phyloP scores from a whole-genome alignment of 2,329 filamentous ascomycete genomes.

The Scorias spongiosa region DNA sequence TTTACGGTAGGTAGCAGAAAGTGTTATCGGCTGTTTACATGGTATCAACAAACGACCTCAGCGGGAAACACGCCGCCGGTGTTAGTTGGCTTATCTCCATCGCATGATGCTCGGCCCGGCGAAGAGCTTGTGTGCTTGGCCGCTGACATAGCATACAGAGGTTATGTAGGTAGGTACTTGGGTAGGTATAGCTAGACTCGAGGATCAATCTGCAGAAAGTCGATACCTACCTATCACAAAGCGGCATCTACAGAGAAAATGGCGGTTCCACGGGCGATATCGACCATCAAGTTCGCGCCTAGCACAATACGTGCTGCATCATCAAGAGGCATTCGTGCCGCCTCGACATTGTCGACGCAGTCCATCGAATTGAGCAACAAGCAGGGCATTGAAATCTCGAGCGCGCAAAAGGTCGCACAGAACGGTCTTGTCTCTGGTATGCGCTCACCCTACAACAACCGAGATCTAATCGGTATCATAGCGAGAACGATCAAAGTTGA shows the following conservation, averaged over 20 bases:
- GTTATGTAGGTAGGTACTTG: too few relatives aligned
- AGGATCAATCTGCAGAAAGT: too few relatives aligned
- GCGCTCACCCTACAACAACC: constrained; percentile 6
- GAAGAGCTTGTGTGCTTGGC: too few relatives aligned
- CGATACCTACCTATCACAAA: too few relatives aligned
- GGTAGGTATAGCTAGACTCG: too few relatives aligned
- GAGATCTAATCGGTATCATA: neutral
- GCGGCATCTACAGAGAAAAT: neutral
- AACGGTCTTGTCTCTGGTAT: constrained; percentile 66
- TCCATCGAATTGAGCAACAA: constrained; percentile 15
- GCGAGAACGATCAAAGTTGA: constrained; percentile 4
- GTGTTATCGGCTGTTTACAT: too few relatives aligned
- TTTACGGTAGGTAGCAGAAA: too few relatives aligned
- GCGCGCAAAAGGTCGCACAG: constrained; percentile 63
- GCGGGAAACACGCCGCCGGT: too few relatives aligned
- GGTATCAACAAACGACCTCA: too few relatives aligned
- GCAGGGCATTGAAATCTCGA: constrained; percentile 52
- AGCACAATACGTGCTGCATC: constrained; percentile 10
- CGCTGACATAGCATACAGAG: too few relatives aligned
- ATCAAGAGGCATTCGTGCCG: constrained; percentile 8
- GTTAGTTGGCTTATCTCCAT: too few relatives aligned
- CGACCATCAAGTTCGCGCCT: constrained; percentile 10
- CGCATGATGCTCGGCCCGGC: too few relatives aligned
- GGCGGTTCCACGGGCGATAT: neutral
- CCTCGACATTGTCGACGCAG: constrained; percentile 12